These are phyloP conservation scores for Trapa bicornis DNA, from an alignment of 345 rosid species.

Conservation along the genomic window DNA sequence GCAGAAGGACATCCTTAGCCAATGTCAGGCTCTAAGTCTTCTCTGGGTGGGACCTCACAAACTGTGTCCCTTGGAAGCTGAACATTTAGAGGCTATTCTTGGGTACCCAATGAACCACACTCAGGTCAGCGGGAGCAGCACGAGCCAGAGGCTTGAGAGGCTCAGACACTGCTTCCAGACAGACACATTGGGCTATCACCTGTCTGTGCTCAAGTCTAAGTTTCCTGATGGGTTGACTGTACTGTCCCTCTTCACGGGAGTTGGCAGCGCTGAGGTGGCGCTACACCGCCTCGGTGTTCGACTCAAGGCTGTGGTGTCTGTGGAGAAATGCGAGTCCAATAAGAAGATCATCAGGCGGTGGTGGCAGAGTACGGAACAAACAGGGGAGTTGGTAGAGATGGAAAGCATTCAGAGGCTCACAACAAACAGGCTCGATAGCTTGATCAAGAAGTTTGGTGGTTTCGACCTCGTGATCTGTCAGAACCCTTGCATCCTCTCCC, in stretches of 20 bases:
- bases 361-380: slow-evolving; percentile 63
- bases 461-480: slow-evolving; percentile 71
- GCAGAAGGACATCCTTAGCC: slow-evolving; percentile 44
- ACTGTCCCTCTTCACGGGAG: slow-evolving; percentile 67
- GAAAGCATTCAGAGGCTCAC: slow-evolving; percentile 53
- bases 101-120: slow-evolving; percentile 77
- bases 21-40: slow-evolving; percentile 44
- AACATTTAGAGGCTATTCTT: slow-evolving; percentile 50
- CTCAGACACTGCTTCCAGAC: slow-evolving; percentile 63
- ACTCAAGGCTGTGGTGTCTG: slow-evolving; percentile 56
- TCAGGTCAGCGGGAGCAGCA: slow-evolving; percentile 18
- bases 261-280: slow-evolving; percentile 66
- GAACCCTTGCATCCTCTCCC: slow-evolving; percentile 33
- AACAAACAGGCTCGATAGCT: slow-evolving; percentile 34
- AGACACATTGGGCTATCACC: slow-evolving; percentile 72
- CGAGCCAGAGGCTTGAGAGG: slow-evolving; percentile 35
- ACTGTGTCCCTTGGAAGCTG: slow-evolving; percentile 45
- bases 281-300: slow-evolving; percentile 57
- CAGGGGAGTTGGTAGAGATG: slow-evolving; percentile 64
- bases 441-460: slow-evolving; percentile 39
- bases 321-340: slow-evolving; percentile 47
- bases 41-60: slow-evolving; percentile 62
- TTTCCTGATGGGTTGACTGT: slow-evolving; percentile 62
- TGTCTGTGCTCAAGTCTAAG: slow-evolving; percentile 60
- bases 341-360: slow-evolving; percentile 51